Conservation (phyloP, 2,329 filamentous ascomycete species). For the Lasiodiplodia sp. region DNA sequence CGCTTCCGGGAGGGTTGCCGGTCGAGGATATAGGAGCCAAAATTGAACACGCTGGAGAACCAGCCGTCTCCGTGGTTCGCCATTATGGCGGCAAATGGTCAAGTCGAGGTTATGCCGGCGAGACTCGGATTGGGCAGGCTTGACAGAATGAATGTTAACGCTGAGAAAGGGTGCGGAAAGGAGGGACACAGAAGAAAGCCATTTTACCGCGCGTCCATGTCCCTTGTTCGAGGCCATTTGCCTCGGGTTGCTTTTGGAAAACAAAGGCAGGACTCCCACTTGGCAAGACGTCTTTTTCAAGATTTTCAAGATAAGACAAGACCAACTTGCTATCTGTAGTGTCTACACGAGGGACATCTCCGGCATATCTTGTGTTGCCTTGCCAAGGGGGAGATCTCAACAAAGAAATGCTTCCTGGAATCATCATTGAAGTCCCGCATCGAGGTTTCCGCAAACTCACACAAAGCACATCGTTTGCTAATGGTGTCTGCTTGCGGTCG, state of each 20-base stretch:
- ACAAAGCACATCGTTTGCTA: not conserved
- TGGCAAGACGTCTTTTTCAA: too few relatives aligned
- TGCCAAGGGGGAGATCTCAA: not conserved
- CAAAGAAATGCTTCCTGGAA: not conserved
- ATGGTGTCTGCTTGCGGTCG: conserved; percentile 1
- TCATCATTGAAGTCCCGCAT: conserved; percentile 8
- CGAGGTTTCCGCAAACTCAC: not conserved
- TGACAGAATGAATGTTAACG: not conserved
- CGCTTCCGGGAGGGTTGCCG: not conserved
- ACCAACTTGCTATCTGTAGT: too few relatives aligned
- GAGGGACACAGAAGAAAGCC: not conserved
- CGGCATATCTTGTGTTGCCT: too few relatives aligned
- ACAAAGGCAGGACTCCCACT: not conserved
- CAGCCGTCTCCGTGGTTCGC: not conserved
- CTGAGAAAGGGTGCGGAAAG: not conserved
- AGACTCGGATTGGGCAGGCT: not conserved
- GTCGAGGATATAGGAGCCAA: not conserved
- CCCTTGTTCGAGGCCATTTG: not conserved
- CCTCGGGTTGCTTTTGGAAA: not conserved
- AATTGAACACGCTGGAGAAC: not conserved
- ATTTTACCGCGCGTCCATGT: not conserved
- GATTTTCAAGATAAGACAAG: too few relatives aligned
- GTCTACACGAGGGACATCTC: too few relatives aligned
- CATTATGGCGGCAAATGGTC: not conserved
- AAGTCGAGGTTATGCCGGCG: not conserved